Percentiles rank a stretch among this genome's conserved stretches.
Conservation (phyloP, 2,329 filamentous ascomycete species). For the Hypoxylon sp. region DNA sequence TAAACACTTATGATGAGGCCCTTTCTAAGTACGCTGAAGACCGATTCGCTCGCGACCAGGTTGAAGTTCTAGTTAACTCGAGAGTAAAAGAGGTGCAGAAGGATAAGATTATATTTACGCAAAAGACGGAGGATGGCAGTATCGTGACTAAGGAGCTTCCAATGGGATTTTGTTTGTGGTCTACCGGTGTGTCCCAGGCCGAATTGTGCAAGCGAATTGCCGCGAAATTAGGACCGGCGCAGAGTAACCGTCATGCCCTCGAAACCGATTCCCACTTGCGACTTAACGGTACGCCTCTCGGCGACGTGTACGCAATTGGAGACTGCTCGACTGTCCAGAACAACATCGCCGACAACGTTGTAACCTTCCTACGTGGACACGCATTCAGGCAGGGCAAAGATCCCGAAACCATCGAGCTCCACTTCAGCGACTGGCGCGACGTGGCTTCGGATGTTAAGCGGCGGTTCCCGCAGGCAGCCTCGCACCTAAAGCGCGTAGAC, state of each 20-base stretch:
- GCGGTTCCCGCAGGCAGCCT: conserved; percentile 90
- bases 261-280: conserved; percentile 96
- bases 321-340: conserved; percentile 98
- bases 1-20: conserved; percentile 98
- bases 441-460: conserved; percentile 88
- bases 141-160: conserved; percentile 92
- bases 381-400: conserved; percentile 94
- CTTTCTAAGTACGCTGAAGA: conserved; percentile 93
- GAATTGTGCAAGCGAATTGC: conserved; percentile 84
- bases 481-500: conserved; percentile 90
- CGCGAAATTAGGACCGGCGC: conserved; percentile 79
- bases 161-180: conserved; percentile 97
- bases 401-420: conserved; percentile 87
- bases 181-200: conserved; percentile 92
- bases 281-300: conserved; percentile 87
- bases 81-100: conserved; percentile 89
- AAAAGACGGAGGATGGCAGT: conserved; percentile 81
- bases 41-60: conserved; percentile 89
- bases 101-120: conserved; percentile 90
- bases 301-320: conserved; percentile 96
- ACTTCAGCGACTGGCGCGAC: conserved; percentile 88
- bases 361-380: conserved; percentile 88
- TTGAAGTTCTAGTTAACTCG: conserved; percentile 92
- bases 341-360: conserved; percentile 91
- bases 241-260: conserved; percentile 91